Percentiles rank a stretch among this genome's conserved stretches.
Evolutionary conservation across 768 basidiomycete species (phyloP).

Genomic region (Tylopilus plumbeoviolaceoides): DNA sequence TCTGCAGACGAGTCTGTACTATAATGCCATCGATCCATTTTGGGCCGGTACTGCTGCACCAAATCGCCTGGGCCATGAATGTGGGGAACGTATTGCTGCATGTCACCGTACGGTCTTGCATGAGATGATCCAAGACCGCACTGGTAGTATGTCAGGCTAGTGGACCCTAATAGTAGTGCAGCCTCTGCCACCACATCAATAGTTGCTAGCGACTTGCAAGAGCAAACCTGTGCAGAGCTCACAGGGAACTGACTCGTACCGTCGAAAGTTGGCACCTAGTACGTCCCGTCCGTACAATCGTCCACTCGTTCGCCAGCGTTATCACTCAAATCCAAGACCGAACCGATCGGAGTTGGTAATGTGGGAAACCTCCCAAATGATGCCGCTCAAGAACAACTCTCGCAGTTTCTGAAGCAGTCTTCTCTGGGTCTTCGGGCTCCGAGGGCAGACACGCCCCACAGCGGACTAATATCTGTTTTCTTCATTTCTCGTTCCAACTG

Average conservation of each 20-base stretch:
- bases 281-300: constrained; percentile 21
- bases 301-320: constrained; percentile 44
- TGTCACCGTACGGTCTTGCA: too few species aligned
- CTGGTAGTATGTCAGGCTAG: too few species aligned
- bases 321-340: constrained; percentile 68
- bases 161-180: background rate
- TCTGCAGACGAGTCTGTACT: too few species aligned
- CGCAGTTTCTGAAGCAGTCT: constrained; percentile 68
- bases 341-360: constrained; percentile 89
- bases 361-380: constrained; percentile 87
- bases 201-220: background rate
- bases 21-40: too few species aligned
- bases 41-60: too few species aligned
- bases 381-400: constrained; percentile 79
- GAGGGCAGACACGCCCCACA: constrained; percentile 9
- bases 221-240: constrained; percentile 7
- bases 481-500: constrained; percentile 94
- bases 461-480: constrained; percentile 81
- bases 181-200: background rate
- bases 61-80: too few species aligned
- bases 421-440: constrained; percentile 9
- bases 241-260: background rate
- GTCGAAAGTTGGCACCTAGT: background rate
- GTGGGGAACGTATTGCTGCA: too few species aligned
- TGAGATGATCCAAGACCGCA: too few species aligned